Base-by-base conservation (phyloP, 495 filamentous ascomycete species). In the Talaromyces adpressus region DNA sequence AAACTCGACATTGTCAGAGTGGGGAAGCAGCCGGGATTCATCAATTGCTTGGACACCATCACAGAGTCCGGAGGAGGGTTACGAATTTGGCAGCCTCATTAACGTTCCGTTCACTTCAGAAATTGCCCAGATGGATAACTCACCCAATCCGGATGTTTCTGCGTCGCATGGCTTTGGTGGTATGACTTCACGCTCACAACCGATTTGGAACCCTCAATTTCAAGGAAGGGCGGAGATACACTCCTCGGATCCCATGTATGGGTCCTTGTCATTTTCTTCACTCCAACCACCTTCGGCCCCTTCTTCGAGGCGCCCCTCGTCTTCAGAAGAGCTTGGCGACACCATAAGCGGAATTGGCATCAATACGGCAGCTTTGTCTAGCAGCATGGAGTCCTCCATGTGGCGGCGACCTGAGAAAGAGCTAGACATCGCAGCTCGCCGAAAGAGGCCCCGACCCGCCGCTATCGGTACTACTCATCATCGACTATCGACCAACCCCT, bases 381-480 rank as follows among this genome's bases (percentile, higher is more conserved):
- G 68, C 47, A 68, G 70, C 18, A 62, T 62, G 8, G 71, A 72
- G 41, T 69, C 64, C 25, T 59, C 67, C 18, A 70, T 72, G 22
- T 79, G 71, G 76, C 76, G 77, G 52, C 76, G 77, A 54, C 54
- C 75, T 61, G 70, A 73, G 63, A 75, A 81, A 67, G 74, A 81
- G 62, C 71, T 81, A 61, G 81, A 84, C 59, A 69, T 85, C 57
- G 82, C 83, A 25, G 81, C 83, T 9, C 75, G 81, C 45, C 76
- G 82, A 64, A 84, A 83, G 64, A 76, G 82, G 18, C 81, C 79
- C 3, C 71, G 82, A 58, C 83, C 82, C 54, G 80, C 82, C 63
- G 79, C 81, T 30, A 79, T 85, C 62, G 79, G 77, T 30, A 79
- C 78, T 41, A 29, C 56, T 36, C 56, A 58, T 22, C 56, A 58